Base-by-base conservation (phyloP, 2,329 filamentous ascomycete species). In the Fusarium redolens region DNA sequence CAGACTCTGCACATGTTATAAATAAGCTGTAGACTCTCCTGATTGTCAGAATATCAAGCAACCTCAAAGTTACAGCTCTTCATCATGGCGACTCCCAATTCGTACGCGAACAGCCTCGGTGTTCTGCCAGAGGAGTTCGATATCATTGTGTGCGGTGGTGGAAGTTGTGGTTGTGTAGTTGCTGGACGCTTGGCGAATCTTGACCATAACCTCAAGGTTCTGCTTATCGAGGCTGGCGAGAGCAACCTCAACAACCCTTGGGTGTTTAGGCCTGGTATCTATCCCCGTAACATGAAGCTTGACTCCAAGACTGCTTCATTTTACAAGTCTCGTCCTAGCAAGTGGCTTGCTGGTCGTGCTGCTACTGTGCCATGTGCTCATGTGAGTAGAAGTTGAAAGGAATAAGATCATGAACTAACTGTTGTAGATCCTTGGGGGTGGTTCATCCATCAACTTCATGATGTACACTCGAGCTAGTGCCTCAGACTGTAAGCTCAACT, bases 291-390 rank as follows among this genome's bases (percentile, higher is more conserved):
- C 83, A 94, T 93, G 92, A 86, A 93, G 82, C 80, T 93, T 67
- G 92, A 94, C 86, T 94, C 92, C 75, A 94, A 93, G 86, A 94
- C 92, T 37, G 92, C 93, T 38, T 92, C 92, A 0, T 95, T 95
- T 82, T 96, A 95, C 79, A 90, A 95, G 81, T 94, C 92, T 52
- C 87, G 90, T 44, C 92, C 92, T 20, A 93, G 92, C 1, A 89
- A 92, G 81, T 92, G 89, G 85, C 89, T 95, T 31, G 88, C 87
- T 73, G 92, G 92, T 20, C 87, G 92, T 50, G 89, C 90, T 77
- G 92, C 92, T 28, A 87, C 94, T 50, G 92, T 95, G n/a, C 92
- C 92, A 2, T 91, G 89, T 75, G 92, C 92, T 40, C 90, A 94
- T 71, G 50, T 52, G 11, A 52, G 50, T 52, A 37, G 50, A 3